Evolutionary conservation across 495 filamentous ascomycete species (phyloP), one percentile per base, ranked within the genome.

Genomic region (Penicillium dipodomyicola): DNA sequence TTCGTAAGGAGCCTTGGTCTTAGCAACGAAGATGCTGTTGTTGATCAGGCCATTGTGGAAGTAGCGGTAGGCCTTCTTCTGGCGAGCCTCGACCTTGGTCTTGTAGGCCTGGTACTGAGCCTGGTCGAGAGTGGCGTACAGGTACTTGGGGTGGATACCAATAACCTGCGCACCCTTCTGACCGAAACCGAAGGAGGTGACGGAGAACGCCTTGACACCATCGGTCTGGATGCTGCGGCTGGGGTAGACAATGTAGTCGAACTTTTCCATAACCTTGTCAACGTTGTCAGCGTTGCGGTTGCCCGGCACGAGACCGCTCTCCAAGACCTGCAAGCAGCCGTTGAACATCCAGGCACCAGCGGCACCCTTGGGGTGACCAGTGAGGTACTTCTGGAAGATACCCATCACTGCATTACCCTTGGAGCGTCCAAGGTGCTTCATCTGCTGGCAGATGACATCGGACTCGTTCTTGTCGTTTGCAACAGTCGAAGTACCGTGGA

Each of bases 391-490:
- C 73, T 99, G 94, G 89, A 97, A 99, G 70, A 99, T 93, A 75
- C 94, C 94, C 56, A 97, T 73, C 8, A 99, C 79, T 27, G 95
- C 91, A 70, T 99, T 97, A 65, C 94, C 94, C 83, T 96, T 96
- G 73, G 86, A 84, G 49, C 94, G 88, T 57, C 95, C 94, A 45
- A 99, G 87, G 71, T 99, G 95, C 63, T 84, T 86, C 74, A 99
- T 81, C 77, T 97, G 96, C 73, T 96, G 89, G 80, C 93, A 96
- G 63, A 99, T 87, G 67, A 96, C 92, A 55, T 94, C 92, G 27
- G 94, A 97, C 72, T 99, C 94, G 71, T 99, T 99, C 85, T 99
- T 99, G 79, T 99, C 94, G 68, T 99, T 99, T 53, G 94, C 94
- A 57, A 95, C 91, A 37, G 94, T 99, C 20, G 93, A 97, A 29